Percentiles rank a stretch among this genome's conserved stretches.
Evolutionary conservation across 140 eudicot species (phyloP).

Genomic region (Anethum foeniculum): DNA sequence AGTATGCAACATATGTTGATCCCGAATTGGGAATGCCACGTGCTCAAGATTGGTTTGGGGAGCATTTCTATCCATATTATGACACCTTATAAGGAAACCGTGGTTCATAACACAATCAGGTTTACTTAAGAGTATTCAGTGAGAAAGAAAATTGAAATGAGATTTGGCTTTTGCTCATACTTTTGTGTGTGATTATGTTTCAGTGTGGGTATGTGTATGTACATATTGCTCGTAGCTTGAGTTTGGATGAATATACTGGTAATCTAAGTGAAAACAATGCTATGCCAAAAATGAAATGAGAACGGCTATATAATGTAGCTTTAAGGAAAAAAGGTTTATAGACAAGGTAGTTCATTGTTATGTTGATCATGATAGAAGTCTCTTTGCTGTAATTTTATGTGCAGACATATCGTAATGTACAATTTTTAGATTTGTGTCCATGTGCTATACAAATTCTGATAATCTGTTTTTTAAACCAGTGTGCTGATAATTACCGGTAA

Average conservation of each 20-base stretch:
- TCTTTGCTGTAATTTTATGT: too few relatives aligned
- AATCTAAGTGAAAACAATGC: not conserved
- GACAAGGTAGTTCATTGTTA: too few relatives aligned
- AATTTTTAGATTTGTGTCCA: too few relatives aligned
- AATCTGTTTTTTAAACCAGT: too few relatives aligned
- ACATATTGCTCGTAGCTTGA: not conserved
- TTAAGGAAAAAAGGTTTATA: too few relatives aligned
- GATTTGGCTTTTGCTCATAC: not conserved
- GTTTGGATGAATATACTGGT: not conserved
- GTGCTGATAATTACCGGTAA: too few relatives aligned
- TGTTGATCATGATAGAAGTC: too few relatives aligned
- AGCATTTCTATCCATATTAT: not conserved
- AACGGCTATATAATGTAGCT: not conserved
- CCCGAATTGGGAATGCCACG: not conserved
- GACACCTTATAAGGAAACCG: not conserved
- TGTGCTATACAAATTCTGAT: too few relatives aligned
- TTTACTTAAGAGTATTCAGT: not conserved
- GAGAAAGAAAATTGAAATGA: not conserved
- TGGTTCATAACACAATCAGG: not conserved
- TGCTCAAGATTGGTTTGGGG: constrained; percentile 2
- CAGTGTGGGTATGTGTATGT: not conserved
- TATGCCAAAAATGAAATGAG: not conserved
- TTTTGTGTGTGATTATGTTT: not conserved
- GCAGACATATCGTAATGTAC: too few relatives aligned
- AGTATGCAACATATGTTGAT: constrained; percentile 3